These are phyloP conservation scores for Coniosporium tulheliwenetii DNA, from an alignment of 2,329 filamentous ascomycete genomes.

Conservation along the genomic window DNA sequence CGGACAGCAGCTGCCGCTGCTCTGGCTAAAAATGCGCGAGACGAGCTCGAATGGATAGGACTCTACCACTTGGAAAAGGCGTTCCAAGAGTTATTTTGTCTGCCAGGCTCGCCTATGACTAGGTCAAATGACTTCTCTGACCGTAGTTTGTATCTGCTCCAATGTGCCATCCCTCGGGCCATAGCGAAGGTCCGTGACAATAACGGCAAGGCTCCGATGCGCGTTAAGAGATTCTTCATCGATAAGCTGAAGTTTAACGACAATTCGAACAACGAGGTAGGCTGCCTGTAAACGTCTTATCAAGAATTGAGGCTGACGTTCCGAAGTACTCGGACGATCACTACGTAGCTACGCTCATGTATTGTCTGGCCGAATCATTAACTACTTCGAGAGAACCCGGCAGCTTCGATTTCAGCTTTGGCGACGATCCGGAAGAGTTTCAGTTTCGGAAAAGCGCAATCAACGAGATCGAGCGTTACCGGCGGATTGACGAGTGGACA, in stretches of 20 bases:
- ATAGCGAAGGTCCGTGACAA: constrained; percentile 64
- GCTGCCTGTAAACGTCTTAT: constrained; percentile 1
- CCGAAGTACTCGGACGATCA: constrained; percentile 66
- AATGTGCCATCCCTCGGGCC: constrained; percentile 67
- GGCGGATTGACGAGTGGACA: constrained; percentile 51
- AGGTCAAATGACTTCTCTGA: constrained; percentile 84
- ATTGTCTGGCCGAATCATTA: constrained; percentile 41
- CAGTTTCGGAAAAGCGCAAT: constrained; percentile 40
- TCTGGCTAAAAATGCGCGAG: constrained; percentile 59
- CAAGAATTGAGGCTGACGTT: constrained; percentile 1
- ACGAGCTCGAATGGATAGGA: constrained; percentile 60
- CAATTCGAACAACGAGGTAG: constrained; percentile 63
- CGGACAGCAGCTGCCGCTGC: constrained; percentile 70
- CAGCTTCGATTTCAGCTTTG: constrained; percentile 18
- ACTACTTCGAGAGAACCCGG: constrained; percentile 12
- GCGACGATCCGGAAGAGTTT: constrained; percentile 31
- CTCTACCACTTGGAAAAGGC: constrained; percentile 70
- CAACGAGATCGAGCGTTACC: constrained; percentile 45
- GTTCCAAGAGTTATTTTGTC: constrained; percentile 80
- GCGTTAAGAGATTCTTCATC: constrained; percentile 69
- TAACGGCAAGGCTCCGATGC: constrained; percentile 60
- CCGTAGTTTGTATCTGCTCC: constrained; percentile 69
- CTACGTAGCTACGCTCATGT: constrained; percentile 72
- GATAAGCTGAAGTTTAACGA: constrained; percentile 89
- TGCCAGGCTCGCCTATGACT: constrained; percentile 61